Base-by-base conservation (phyloP, 2,329 filamentous ascomycete genomes). In the Fusarium poae region DNA sequence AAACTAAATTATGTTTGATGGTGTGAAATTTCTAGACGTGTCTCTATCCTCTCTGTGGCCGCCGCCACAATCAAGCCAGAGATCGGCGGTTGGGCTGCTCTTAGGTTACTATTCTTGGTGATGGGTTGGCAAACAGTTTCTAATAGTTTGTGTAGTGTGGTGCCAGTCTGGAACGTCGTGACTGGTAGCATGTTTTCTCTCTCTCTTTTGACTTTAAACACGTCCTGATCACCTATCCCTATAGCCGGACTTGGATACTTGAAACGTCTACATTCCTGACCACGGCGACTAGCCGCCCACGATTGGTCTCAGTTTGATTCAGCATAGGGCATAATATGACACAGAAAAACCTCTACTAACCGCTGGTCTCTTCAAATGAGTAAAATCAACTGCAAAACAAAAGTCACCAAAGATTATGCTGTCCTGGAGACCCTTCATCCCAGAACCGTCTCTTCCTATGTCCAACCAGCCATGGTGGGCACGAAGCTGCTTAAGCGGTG, bases 41-140 rank as follows among this genome's bases (percentile, higher is more conserved):
- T 62, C 56, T 66, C 40, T 62, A 52, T 62, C 48, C 48, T 40
- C 18, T 50, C 15, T n/a, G 23, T 20, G 27, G 5, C 27, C 21
- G 42, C 51, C 49, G 57, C 64, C 44, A 67, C 62, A 57, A 53
- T 52, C 54, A 59, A 54, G 45, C 35, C 51, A 67, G 62, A 56
- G 67, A 64, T 70, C 51, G 42, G 42, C 57, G 62, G 66, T 59
- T 59, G 44, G 49, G 66, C 48, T 58, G 66, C 51, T 58, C 18
- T 29, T 48, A 16, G 27, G 44, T 58, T 63, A 34, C 66, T 69
- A 63, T 70, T 70, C 45, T 70, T 67, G 62, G 62, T 54, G 25
- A 57, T 32, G 52, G 29, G 29, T 44, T 44, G 62, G 25, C 45
- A 53, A 45, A 55, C 42, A 56, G 16, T 20, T 35, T 37, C 46